Evolutionary conservation across 768 basidiomycete species (phyloP).

Genomic region (Tricholoma matsutake): DNA sequence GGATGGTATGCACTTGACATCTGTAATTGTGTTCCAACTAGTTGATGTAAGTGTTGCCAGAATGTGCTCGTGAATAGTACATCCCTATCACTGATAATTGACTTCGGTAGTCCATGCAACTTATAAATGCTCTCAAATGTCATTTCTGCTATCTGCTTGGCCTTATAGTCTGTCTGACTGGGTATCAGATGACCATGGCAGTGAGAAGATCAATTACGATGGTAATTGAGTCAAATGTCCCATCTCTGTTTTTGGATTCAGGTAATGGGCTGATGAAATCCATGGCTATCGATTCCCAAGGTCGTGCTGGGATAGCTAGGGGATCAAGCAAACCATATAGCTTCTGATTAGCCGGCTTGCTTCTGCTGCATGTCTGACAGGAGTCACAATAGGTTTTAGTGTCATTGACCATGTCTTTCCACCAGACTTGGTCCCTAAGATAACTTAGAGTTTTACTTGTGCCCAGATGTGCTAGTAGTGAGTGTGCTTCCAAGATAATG

Average conservation of each 20-base stretch:
- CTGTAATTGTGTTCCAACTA: too few species aligned
- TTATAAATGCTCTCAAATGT: slow-evolving; percentile 10
- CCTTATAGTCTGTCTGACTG: neutral
- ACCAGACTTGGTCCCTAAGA: neutral
- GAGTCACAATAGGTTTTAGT: too few species aligned
- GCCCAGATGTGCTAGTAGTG: neutral
- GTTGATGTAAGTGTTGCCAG: too few species aligned
- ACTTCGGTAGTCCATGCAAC: slow-evolving; percentile 14
- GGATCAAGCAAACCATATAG: too few species aligned
- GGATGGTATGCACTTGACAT: too few species aligned
- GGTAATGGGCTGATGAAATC: slow-evolving; percentile 16
- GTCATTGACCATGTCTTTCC: slow-evolving; percentile 3
- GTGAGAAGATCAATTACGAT: neutral
- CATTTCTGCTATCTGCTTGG: slow-evolving; percentile 12
- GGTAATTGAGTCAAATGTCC: slow-evolving; percentile 1
- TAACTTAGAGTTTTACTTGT: neutral
- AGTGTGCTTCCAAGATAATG: slow-evolving; percentile 3
- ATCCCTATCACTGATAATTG: neutral
- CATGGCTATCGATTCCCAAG: slow-evolving; percentile 13
- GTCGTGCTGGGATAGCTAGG: slow-evolving; percentile 2
- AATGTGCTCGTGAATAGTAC: too few species aligned
- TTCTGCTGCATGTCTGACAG: too few species aligned
- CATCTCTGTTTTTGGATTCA: slow-evolving; percentile 15
- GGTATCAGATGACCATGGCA: slow-evolving; percentile 18
- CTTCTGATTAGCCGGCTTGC: too few species aligned